A percentile compares a stretch with the other conserved stretches of the same genome.
Conservation (phyloP, 2,329 filamentous ascomycete species). For the Fusarium verrucosum region DNA sequence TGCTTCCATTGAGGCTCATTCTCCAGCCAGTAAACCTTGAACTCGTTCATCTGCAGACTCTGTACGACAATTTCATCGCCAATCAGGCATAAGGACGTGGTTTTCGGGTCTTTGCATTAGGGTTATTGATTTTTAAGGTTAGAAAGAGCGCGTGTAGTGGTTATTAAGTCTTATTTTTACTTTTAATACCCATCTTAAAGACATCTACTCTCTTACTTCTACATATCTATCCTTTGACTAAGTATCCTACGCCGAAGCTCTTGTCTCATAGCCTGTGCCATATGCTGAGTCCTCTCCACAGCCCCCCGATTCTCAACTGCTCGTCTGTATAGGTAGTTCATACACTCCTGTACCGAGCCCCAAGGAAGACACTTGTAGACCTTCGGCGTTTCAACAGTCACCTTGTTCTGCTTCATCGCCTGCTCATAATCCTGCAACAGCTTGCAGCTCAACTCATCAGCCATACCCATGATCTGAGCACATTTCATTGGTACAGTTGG, state of each 20-base stretch:
- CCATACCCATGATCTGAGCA: slow-evolving; percentile 67
- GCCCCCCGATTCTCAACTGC: slow-evolving; percentile 53
- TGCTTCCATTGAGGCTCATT: too few species aligned
- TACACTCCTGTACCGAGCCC: slow-evolving; percentile 52
- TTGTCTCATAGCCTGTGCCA: slow-evolving; percentile 44
- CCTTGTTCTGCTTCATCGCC: slow-evolving; percentile 2
- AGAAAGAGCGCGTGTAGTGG: too few species aligned
- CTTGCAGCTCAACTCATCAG: slow-evolving; percentile 63
- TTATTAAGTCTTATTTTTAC: too few species aligned
- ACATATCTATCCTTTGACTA: neutral
- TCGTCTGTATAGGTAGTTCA: slow-evolving; percentile 51
- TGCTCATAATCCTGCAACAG: slow-evolving; percentile 53
- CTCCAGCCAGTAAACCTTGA: too few species aligned
- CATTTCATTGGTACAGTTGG: slow-evolving; percentile 53
- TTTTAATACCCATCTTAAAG: too few species aligned
- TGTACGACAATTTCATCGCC: too few species aligned
- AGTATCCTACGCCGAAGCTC: slow-evolving; percentile 44
- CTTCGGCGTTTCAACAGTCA: slow-evolving; percentile 30
- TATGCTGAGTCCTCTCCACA: slow-evolving; percentile 46
- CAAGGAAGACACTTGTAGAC: slow-evolving; percentile 54
- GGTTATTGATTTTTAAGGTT: too few species aligned
- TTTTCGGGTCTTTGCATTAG: too few species aligned
- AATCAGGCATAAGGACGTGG: too few species aligned
- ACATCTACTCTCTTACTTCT: accelerated
- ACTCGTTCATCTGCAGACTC: too few species aligned